These are phyloP conservation scores for Cudoniella acicularis DNA, from an alignment of 495 filamentous ascomycete species.

Conservation along the genomic window DNA sequence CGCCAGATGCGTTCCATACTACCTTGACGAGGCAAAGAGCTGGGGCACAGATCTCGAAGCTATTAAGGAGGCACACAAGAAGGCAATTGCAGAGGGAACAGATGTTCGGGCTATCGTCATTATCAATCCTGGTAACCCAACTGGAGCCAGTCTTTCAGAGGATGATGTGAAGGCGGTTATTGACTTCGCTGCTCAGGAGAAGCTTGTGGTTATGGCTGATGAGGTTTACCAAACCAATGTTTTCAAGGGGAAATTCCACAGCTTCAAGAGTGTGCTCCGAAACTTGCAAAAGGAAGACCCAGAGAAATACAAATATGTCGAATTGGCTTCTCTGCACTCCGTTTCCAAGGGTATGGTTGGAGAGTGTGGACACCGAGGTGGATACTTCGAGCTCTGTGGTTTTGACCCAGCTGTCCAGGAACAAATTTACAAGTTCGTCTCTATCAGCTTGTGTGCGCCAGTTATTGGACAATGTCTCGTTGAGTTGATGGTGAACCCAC, in stretches of 20 bases:
- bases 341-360: conserved; percentile 97
- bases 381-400: conserved; percentile 90
- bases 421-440: conserved; percentile 98
- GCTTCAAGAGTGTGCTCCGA: conserved; percentile 87
- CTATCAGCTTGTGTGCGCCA: conserved; percentile 90
- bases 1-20: conserved; percentile 86
- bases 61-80: conserved; percentile 66
- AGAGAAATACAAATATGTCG: conserved; percentile 74
- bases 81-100: conserved; percentile 69
- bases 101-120: conserved; percentile 91
- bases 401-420: conserved; percentile 83
- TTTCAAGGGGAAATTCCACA: conserved; percentile 87
- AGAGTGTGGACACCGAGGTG: conserved; percentile 95
- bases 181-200: conserved; percentile 78
- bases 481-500: conserved; percentile 96
- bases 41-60: conserved; percentile 82
- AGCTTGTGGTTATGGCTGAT: conserved; percentile 86
- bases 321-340: conserved; percentile 83
- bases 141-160: conserved; percentile 75
- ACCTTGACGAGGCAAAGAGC: conserved; percentile 75
- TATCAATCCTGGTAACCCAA: conserved; percentile 98
- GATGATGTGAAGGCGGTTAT: conserved; percentile 79
- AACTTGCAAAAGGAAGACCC: conserved; percentile 73
- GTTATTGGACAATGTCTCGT: conserved; percentile 95
- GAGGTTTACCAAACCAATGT: conserved; percentile 99